Conservation (phyloP, 140 eudicot species). For the Senecio squalidus region DNA sequence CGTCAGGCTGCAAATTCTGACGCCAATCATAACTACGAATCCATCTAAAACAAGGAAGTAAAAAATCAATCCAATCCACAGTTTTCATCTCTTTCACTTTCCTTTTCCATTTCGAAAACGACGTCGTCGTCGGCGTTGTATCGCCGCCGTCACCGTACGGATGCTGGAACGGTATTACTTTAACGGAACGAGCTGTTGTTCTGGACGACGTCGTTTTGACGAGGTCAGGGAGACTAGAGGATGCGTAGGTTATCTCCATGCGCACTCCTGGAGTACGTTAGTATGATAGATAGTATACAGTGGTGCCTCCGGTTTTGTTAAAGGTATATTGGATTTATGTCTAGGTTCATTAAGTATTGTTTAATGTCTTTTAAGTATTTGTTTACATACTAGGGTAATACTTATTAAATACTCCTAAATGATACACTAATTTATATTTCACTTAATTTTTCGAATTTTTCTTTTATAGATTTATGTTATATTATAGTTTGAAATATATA, state of each 20-base stretch:
- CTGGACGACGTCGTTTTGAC: constrained; percentile 4
- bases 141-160: constrained; percentile 34
- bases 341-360: neutral
- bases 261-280: constrained; percentile 22
- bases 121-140: constrained; percentile 27
- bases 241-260: constrained; percentile 71
- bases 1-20: constrained; percentile 72
- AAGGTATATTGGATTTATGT: neutral
- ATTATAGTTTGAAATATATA: no score
- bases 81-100: constrained; percentile 59
- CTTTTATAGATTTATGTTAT: no score
- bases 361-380: no score
- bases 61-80: constrained; percentile 57
- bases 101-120: constrained; percentile 45
- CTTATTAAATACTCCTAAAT: no score
- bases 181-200: constrained; percentile 46
- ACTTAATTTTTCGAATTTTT: no score
- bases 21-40: constrained; percentile 64
- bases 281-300: neutral
- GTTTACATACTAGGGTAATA: no score
- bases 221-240: constrained; percentile 61
- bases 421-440: no score
- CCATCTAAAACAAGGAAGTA: constrained; percentile 90
- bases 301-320: neutral
- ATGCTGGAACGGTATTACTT: constrained; percentile 71